Evolutionary conservation across 148 eudicot species (phyloP).

Genomic region (Camellia sinensis): DNA sequence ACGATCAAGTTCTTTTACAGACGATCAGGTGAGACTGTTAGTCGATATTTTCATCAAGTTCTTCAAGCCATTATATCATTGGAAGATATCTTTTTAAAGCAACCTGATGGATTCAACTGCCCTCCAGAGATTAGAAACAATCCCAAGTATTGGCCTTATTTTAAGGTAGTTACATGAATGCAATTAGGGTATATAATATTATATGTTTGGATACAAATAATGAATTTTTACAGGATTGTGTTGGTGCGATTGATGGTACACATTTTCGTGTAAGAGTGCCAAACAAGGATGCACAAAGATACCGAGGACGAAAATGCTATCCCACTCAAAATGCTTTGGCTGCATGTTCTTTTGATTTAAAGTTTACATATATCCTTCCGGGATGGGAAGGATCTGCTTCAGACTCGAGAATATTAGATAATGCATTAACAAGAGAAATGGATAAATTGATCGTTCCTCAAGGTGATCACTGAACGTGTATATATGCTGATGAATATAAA

Average conservation of each 20-base stretch:
- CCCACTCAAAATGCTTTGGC: constrained; percentile 10
- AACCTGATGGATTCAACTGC: background rate
- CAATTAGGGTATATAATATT: no score
- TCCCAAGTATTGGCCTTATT: no score
- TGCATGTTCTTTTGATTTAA: constrained; percentile 17
- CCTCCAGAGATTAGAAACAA: background rate
- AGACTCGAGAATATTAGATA: background rate
- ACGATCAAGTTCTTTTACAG: background rate
- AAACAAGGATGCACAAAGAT: background rate
- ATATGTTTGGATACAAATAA: no score
- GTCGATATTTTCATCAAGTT: constrained; percentile 1
- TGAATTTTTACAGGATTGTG: constrained; percentile 6
- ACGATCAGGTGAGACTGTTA: background rate
- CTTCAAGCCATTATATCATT: background rate
- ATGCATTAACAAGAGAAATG: constrained; percentile 9
- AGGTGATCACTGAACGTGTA: no score
- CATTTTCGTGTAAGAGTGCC: constrained; percentile 11
- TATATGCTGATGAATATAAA: no score
- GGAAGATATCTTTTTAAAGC: background rate
- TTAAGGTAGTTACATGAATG: no score
- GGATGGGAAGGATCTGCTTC: background rate
- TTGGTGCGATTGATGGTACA: constrained; percentile 7
- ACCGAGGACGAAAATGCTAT: constrained; percentile 7
- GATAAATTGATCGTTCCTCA: background rate
- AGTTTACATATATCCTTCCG: constrained; percentile 7